Conservation (phyloP, 495 filamentous ascomycete species). For the Tuber aestivum region DNA sequence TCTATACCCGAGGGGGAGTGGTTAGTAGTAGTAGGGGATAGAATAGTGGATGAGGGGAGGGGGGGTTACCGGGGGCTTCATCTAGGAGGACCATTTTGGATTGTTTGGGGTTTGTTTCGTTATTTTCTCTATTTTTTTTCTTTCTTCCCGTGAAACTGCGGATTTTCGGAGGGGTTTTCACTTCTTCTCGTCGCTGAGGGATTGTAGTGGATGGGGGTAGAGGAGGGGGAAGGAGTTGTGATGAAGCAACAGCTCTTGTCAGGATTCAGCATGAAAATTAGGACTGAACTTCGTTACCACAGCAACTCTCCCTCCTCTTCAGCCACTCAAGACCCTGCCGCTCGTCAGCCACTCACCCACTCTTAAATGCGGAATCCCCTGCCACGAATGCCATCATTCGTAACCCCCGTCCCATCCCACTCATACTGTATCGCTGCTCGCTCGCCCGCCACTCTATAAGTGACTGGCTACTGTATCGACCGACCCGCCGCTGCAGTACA, state of each 20-base stretch:
- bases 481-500: constrained; percentile 10
- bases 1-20: constrained; percentile 46
- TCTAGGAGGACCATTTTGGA: constrained; percentile 80
- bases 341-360: not conserved
- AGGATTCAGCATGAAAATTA: not conserved
- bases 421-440: not conserved
- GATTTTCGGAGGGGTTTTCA: constrained; percentile 14
- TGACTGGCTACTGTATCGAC: constrained; percentile 8
- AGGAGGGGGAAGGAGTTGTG: constrained; percentile 7
- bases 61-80: constrained; percentile 70
- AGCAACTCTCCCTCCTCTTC: constrained; percentile 15
- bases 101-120: not conserved
- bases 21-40: constrained; percentile 24
- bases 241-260: constrained; percentile 5
- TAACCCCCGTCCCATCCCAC: constrained; percentile 9
- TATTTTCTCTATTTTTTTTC: no score
- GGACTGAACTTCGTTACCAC: constrained; percentile 13
- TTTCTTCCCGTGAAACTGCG: constrained; percentile 5
- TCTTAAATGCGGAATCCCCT: not conserved
- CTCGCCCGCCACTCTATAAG: constrained; percentile 14
- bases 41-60: constrained; percentile 2
- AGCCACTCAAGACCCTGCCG: constrained; percentile 11
- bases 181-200: not conserved
- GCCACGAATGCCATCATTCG: constrained; percentile 17
- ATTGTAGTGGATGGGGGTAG: not conserved